phyloP scores from a whole-genome alignment of 345 rosid genomes.

The Moricandia moricandioides region DNA sequence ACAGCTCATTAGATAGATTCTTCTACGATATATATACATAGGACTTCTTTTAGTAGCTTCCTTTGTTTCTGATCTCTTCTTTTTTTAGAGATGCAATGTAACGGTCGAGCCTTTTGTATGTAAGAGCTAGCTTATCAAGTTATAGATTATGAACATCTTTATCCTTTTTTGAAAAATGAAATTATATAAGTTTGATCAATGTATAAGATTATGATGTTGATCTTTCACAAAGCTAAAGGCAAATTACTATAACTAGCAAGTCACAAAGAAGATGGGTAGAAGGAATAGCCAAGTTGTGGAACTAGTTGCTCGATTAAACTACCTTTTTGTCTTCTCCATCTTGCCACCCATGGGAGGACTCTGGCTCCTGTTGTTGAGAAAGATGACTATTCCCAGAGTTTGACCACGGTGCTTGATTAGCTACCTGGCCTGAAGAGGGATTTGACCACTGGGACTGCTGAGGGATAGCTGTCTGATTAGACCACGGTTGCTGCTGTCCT shows the following conservation, averaged over 20 bases:
- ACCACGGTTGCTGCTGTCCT: slow-evolving; percentile 26
- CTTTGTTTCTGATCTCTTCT: neutral
- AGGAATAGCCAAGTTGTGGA: neutral
- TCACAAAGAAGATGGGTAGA: slow-evolving; percentile 10
- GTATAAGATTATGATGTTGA: slow-evolving; percentile 14
- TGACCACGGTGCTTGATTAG: slow-evolving; percentile 27
- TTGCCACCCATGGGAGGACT: slow-evolving; percentile 15
- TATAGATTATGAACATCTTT: slow-evolving; percentile 1
- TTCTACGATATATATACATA: slow-evolving; percentile 28
- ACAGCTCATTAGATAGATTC: slow-evolving; percentile 29
- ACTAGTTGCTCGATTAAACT: slow-evolving; percentile 27
- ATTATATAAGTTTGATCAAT: neutral
- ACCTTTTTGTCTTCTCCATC: slow-evolving; percentile 30
- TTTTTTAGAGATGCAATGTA: too few species aligned
- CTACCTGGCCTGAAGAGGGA: neutral
- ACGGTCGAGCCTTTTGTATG: too few species aligned
- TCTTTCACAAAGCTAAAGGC: slow-evolving; percentile 8
- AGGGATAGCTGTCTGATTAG: slow-evolving; percentile 33
- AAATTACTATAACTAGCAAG: slow-evolving; percentile 4
- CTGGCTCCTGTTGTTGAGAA: slow-evolving; percentile 32
- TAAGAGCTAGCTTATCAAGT: slow-evolving; percentile 28
- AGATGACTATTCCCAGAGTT: slow-evolving; percentile 25
- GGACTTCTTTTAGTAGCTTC: slow-evolving; percentile 26
- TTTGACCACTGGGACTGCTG: slow-evolving; percentile 32
- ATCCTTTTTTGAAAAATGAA: slow-evolving; percentile 6